Conservation (phyloP, 1,139 yeast species). For the Arxiozyma heterogenica region DNA sequence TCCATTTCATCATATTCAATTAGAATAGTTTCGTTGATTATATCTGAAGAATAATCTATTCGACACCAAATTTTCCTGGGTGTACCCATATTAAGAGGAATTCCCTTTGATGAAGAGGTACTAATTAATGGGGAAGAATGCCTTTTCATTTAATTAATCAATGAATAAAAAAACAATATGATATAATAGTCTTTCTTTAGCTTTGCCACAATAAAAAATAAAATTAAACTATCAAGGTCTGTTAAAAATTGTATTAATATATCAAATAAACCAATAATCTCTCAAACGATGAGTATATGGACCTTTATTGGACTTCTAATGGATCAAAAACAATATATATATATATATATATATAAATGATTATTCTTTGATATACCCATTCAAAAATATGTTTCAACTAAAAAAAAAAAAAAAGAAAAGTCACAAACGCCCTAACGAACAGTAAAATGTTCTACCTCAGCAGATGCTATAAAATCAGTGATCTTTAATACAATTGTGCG, state of each 20-base stretch:
- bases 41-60: constrained; percentile 14
- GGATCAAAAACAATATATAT: not conserved
- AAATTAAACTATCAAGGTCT: too few relatives aligned
- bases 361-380: not conserved
- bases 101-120: constrained; percentile 1
- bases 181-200: not conserved
- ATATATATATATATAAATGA: too few relatives aligned
- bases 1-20: constrained; percentile 23
- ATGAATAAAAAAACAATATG: too few relatives aligned
- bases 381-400: not conserved
- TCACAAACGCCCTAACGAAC: not conserved
- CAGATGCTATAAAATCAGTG: too few relatives aligned
- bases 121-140: not conserved
- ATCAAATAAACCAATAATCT: not conserved
- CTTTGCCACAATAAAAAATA: not conserved
- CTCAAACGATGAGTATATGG: not conserved
- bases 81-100: constrained; percentile 4
- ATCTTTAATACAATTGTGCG: not conserved
- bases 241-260: not conserved
- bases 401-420: not conserved
- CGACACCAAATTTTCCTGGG: constrained; percentile 20
- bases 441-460: not conserved
- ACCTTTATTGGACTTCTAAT: too few relatives aligned
- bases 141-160: not conserved
- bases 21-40: constrained; percentile 20